Evolutionary conservation across 352 stramenopile species (phyloP).

Genomic region (Phytopythium helicoides): DNA sequence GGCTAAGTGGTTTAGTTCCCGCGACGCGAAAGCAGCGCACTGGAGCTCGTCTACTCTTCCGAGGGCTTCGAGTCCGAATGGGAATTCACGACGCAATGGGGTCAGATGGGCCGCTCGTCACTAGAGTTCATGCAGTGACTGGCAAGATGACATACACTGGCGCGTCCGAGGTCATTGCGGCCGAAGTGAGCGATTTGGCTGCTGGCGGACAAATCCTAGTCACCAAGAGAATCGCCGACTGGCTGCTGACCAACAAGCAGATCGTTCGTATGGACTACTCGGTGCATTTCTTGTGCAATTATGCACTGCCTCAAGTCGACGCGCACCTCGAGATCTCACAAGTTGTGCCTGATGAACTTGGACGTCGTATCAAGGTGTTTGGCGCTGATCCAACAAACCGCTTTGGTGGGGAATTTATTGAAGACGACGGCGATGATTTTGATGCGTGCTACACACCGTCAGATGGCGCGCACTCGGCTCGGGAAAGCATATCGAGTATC

Average conservation of each 20-base stretch:
- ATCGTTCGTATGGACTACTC: conserved; percentile 19
- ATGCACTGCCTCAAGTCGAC: conserved; percentile 40
- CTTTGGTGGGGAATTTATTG: background rate
- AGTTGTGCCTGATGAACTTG: conserved; percentile 27
- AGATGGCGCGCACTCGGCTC: background rate
- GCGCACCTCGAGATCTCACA: conserved; percentile 42
- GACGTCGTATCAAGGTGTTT: conserved; percentile 31
- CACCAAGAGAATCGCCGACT: conserved; percentile 26
- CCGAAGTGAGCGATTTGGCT: conserved; percentile 42
- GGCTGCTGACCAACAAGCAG: conserved; percentile 33
- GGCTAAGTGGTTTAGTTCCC: conserved; percentile 42
- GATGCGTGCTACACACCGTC: conserved; percentile 4
- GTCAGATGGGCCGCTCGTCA: conserved; percentile 30
- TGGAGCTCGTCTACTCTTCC: conserved; percentile 34
- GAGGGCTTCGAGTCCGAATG: conserved; percentile 47
- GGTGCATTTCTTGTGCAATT: conserved; percentile 26
- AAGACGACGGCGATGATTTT: conserved; percentile 1
- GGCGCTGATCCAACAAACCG: conserved; percentile 4
- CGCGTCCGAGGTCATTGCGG: conserved; percentile 44
- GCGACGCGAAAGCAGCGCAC: conserved; percentile 35
- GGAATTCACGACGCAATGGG: conserved; percentile 45
- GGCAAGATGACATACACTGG: conserved; percentile 47
- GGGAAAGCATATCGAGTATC: conserved; percentile 1
- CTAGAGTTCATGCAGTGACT: conserved; percentile 42
- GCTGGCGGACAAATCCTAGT: conserved; percentile 49